Evolutionary conservation across 441 rosid genomes (phyloP), one percentile per base, ranked within the genome.

Genomic region (Omphalea diandra): DNA sequence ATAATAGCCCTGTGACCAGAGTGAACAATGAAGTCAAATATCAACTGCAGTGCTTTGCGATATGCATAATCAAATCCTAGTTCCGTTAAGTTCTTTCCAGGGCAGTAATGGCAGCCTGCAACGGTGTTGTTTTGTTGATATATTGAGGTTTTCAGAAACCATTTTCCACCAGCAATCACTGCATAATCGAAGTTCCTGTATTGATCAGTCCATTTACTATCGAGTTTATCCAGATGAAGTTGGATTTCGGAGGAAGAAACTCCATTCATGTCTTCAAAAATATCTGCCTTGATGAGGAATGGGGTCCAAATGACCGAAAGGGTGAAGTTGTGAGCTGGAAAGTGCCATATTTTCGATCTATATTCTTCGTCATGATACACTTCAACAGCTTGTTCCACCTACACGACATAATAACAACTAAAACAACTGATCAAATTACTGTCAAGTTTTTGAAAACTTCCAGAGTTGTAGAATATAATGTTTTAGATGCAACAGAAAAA

Each of bases 261-360:
- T n/a, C 97, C 98, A 53, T 91, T 79, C 26, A 38, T n/a, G 79
- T 94, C 96, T 82, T 94, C 97, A 24, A 85, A 91, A 65, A 87
- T 85, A 29, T 87, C 90, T 18, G 97, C 96, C 69, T 86, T 72
- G 8, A 83, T 80, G 0, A 94, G 95, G 82, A 90, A 91, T 15
- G 98, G 98, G 3, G 97, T 79, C 98, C 98, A 91, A 52, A 91
- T 75, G n/a, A n/a, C n/a, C n/a, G n/a, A n/a, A n/a, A n/a, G n/a
- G n/a, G n/a, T n/a, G 65, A 94, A 78, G 81, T 91, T 91, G 70
- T 88, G 83, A 22, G 82, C 72, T 3, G 86, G 89, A 59, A 90
- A 91, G 49, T 67, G 83, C 97, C 96, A 94, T 71, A 84, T 78
- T 46, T 82, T 86, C 4, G 97, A 91, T 67, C 55, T 88, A 81